Evolutionary conservation across 352 stramenopile genomes (phyloP).

Genomic region (Phytophthora chlamydospora): DNA sequence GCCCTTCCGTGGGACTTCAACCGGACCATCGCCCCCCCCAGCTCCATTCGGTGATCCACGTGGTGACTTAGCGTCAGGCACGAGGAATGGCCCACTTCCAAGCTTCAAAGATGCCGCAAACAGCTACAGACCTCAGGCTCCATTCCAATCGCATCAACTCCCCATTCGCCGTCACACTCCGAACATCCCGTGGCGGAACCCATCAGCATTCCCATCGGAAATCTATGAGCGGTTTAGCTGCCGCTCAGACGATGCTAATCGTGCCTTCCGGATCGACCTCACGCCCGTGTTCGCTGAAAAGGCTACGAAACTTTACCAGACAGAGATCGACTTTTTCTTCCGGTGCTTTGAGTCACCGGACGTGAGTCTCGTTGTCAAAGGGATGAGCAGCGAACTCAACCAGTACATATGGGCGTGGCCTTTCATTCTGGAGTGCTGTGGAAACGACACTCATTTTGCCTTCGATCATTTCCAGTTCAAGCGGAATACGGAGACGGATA

Average conservation of each 20-base stretch:
- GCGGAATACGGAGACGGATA: slow-evolving; percentile 46
- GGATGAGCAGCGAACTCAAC: slow-evolving; percentile 81
- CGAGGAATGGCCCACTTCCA: slow-evolving; percentile 19
- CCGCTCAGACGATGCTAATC: slow-evolving; percentile 59
- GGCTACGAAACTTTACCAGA: slow-evolving; percentile 52
- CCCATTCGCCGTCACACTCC: slow-evolving; percentile 35
- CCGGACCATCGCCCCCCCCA: slow-evolving; percentile 9
- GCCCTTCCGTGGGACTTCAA: slow-evolving; percentile 18
- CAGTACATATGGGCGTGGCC: slow-evolving; percentile 85
- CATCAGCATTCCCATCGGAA: slow-evolving; percentile 50
- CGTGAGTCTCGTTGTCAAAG: slow-evolving; percentile 79
- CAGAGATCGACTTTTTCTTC: slow-evolving; percentile 74
- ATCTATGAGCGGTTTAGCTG: slow-evolving; percentile 66
- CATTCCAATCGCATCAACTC: slow-evolving; percentile 29
- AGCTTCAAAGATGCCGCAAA: slow-evolving; percentile 18
- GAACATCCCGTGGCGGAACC: slow-evolving; percentile 63
- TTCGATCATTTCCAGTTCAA: slow-evolving; percentile 86
- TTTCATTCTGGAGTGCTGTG: slow-evolving; percentile 81
- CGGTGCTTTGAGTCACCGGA: slow-evolving; percentile 80
- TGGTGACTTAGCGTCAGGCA: slow-evolving; percentile 18
- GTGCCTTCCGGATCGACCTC: slow-evolving; percentile 71
- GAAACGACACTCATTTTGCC: slow-evolving; percentile 66
- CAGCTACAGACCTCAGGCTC: slow-evolving; percentile 24
- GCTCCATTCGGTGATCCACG: slow-evolving; percentile 21
- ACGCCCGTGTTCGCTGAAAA: slow-evolving; percentile 61